These are phyloP conservation scores for Aureobasidium lini DNA, from an alignment of 2,329 filamentous ascomycete genomes.

Conservation along the genomic window DNA sequence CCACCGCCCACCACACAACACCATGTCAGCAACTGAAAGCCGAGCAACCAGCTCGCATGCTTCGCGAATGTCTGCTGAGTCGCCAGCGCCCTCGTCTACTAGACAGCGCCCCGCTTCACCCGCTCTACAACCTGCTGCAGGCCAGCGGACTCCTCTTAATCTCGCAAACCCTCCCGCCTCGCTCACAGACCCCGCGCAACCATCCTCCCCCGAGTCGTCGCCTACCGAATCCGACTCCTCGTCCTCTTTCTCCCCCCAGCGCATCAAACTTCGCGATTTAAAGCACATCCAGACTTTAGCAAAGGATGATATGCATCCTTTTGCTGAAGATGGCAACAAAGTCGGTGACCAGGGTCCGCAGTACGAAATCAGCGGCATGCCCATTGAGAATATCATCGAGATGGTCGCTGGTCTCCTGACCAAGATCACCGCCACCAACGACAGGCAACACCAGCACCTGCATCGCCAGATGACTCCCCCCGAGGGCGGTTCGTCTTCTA, in stretches of 20 bases:
- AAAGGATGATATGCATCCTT: conserved; percentile 61
- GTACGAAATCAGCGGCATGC: conserved; percentile 97
- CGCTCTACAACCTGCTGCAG: conserved; percentile 5
- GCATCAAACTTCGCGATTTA: conserved; percentile 77
- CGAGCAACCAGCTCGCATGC: conserved; percentile 13
- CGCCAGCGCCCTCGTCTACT: not conserved
- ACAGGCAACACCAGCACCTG: conserved; percentile 83
- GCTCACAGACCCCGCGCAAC: conserved; percentile 19
- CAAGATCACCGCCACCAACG: conserved; percentile 96
- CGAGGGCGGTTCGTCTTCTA: conserved; percentile 52
- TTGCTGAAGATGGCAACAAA: conserved; percentile 39
- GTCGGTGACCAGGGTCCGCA: conserved; percentile 47
- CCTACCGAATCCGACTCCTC: conserved; percentile 23
- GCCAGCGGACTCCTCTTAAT: conserved; percentile 6
- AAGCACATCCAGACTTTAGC: conserved; percentile 87
- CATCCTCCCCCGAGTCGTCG: conserved; percentile 34
- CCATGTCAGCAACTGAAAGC: conserved; percentile 15
- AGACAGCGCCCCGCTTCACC: conserved; percentile 2
- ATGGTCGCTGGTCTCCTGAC: conserved; percentile 96
- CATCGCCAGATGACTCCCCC: conserved; percentile 64
- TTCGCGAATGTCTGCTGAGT: not conserved
- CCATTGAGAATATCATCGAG: conserved; percentile 93
- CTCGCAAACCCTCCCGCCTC: not conserved
- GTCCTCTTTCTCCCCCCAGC: conserved; percentile 38
- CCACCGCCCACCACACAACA: not conserved